Base-by-base conservation (phyloP, 257 asterid genomes). In the Jacaranda mimosifolia region DNA sequence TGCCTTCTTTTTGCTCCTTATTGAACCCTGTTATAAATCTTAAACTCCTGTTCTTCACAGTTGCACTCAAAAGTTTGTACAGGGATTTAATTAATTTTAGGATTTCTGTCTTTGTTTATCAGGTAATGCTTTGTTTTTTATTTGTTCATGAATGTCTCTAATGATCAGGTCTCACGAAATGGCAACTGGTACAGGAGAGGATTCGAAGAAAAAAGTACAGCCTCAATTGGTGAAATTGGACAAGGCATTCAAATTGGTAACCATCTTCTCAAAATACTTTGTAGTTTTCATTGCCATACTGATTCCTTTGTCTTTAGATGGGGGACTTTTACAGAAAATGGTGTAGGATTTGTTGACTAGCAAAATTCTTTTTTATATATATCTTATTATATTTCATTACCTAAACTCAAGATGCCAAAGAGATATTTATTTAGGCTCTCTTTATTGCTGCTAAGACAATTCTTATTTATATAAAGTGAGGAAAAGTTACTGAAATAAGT, bases 201-300 rank as follows among this genome's bases (percentile, higher is more conserved):
- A 80, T 68, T 72, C 85, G 4, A 91, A 85, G 73, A 86, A 87
- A 78, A 70, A 82, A 49, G 13, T 84, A 21, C 77, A 65, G 67
- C 93, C 90, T 77, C 91, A 81, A 65, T 19, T 93, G 79, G 85
- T 93, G 85, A 85, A 77, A 82, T 56, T 89, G 84, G 68, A 90
- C 67, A 79, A 64, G 76, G 96, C 91, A 70, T 81, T 85, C 81
- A 91, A 90, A 89, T 64, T 90, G 96, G 98, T 93, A 84, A 73
- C 10, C 42, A 15, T 11, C 21, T 65, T 43, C 64, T 7, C 32
- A 26, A 21, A 21, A 51, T 2, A 26, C 43, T 42, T 40, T 52
- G 36, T 72, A 11, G 15, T 73, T 81, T 18, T 12, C n/a, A 35
- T 32, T 18, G 40, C 13, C 68, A 68, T 48, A 21, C 58, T 56